Percentiles rank a stretch among this genome's conserved stretches.
These are phyloP conservation scores for Corylus avellana DNA, from an alignment of 306 rosid genomes.

Conservation along the genomic window DNA sequence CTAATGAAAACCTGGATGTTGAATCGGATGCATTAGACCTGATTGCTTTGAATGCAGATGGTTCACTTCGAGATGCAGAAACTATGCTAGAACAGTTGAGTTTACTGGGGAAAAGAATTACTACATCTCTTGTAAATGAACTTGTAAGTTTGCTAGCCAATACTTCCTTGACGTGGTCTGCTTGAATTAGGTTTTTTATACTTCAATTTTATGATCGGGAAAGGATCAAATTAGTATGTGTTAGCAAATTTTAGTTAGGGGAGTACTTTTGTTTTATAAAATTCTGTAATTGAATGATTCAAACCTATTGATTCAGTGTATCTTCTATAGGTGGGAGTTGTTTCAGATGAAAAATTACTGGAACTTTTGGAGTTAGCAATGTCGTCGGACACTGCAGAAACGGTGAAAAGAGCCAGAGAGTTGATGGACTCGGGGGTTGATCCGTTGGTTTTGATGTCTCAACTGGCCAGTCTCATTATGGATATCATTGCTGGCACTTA, in stretches of 20 bases:
- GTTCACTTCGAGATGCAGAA: conserved; percentile 98
- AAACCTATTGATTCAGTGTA: conserved; percentile 28
- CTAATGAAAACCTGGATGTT: conserved; percentile 72
- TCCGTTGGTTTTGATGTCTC: conserved; percentile 95
- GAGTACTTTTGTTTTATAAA: background rate
- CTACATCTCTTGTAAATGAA: conserved; percentile 93
- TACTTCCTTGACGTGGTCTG: conserved; percentile 26
- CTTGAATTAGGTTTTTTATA: background rate
- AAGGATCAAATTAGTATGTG: conserved; percentile 9
- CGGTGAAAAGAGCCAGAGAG: conserved; percentile 93
- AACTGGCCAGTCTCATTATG: conserved; percentile 93
- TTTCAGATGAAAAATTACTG: conserved; percentile 86
- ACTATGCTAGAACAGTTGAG: conserved; percentile 97
- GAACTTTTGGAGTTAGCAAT: conserved; percentile 95
- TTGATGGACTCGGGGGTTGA: conserved; percentile 95
- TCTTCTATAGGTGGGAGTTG: conserved; percentile 85
- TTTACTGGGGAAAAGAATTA: conserved; percentile 86
- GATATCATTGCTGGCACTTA: conserved; percentile 95
- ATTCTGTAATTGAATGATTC: conserved; percentile 14
- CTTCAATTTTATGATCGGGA: background rate
- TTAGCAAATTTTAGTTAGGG: background rate
- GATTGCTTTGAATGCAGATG: conserved; percentile 93
- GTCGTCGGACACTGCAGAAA: conserved; percentile 93
- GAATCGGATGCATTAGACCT: conserved; percentile 90
- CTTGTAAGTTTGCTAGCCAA: conserved; percentile 68